A percentile compares a stretch with the other conserved stretches of the same genome.
Conservation (phyloP, 257 asterid genomes). For the Linaria vulgaris region DNA sequence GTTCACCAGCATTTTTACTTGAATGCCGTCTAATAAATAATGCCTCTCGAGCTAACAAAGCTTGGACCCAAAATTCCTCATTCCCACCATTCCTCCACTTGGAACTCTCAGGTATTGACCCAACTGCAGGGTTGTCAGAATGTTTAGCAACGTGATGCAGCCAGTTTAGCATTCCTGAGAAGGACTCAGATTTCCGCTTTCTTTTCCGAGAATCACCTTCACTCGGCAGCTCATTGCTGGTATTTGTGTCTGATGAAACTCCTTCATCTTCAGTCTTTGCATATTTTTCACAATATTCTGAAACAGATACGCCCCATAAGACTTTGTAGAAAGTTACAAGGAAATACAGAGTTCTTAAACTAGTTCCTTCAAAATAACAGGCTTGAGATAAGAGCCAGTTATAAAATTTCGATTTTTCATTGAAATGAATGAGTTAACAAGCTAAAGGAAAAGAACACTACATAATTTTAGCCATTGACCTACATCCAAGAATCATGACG, state of each 20-base stretch:
- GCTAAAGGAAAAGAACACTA: too few relatives aligned
- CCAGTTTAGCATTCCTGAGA: constrained; percentile 61
- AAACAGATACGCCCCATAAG: too few relatives aligned
- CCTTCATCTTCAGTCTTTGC: constrained; percentile 53
- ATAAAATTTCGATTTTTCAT: too few relatives aligned
- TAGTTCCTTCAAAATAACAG: not conserved
- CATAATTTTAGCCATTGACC: not conserved
- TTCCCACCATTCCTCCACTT: constrained; percentile 51
- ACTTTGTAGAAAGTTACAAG: too few relatives aligned
- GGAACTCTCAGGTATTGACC: constrained; percentile 51
- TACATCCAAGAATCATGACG: not conserved
- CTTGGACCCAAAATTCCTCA: constrained; percentile 52
- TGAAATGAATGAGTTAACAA: too few relatives aligned
- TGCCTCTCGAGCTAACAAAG: constrained; percentile 51
- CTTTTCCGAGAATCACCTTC: constrained; percentile 47
- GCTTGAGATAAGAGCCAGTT: too few relatives aligned
- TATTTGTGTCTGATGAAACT: constrained; percentile 41
- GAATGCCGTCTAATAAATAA: constrained; percentile 38
- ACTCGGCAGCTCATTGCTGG: constrained; percentile 51
- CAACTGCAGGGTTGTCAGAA: constrained; percentile 46
- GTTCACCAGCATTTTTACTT: constrained; percentile 36
- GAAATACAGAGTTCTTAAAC: too few relatives aligned
- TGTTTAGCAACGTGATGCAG: constrained; percentile 44
- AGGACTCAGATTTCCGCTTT: constrained; percentile 45
- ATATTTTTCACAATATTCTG: constrained; percentile 15